Conservation (phyloP, 805 yeast species). For the Kazachstania psychrophila region DNA sequence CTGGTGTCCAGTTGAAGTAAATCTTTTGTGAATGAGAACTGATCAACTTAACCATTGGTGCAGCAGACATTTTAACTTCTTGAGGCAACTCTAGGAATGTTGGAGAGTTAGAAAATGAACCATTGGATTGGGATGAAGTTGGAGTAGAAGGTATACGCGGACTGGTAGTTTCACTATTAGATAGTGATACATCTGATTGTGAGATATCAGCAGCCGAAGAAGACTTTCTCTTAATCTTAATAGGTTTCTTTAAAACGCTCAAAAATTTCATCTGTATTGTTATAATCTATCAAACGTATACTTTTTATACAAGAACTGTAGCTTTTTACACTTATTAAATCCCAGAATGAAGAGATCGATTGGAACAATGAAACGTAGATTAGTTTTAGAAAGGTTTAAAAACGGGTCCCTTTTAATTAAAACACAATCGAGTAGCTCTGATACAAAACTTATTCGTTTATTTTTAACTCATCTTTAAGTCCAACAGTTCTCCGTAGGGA, state of each 20-base stretch:
- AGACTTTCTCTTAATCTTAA: slow-evolving; percentile 3
- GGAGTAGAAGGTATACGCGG: slow-evolving; percentile 2
- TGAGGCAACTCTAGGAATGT: slow-evolving; percentile 10
- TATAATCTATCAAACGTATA: too few species aligned
- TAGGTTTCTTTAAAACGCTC: slow-evolving; percentile 7
- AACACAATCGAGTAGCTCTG: too few species aligned
- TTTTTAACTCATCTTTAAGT: too few species aligned
- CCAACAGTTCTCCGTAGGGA: too few species aligned
- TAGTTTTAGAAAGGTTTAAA: too few species aligned
- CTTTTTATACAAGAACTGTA: too few species aligned
- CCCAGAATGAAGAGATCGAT: too few species aligned
- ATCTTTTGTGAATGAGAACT: slow-evolving; percentile 10
- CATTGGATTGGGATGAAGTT: neutral
- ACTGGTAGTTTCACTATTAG: slow-evolving; percentile 1
- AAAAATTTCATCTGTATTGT: slow-evolving; percentile 9
- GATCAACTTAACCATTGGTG: slow-evolving; percentile 12
- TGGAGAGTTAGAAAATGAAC: neutral
- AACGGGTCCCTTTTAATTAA: too few species aligned
- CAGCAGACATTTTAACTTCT: slow-evolving; percentile 6
- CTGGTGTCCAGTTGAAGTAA: slow-evolving; percentile 9
- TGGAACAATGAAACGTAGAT: too few species aligned
- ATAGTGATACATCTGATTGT: slow-evolving; percentile 1
- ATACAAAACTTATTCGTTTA: too few species aligned
- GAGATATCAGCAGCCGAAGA: neutral
- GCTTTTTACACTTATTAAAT: too few species aligned